Percentiles rank a stretch among this genome's conserved stretches.
Evolutionary conservation across 768 basidiomycete species (phyloP).

Genomic region (Tulasnella sp.): DNA sequence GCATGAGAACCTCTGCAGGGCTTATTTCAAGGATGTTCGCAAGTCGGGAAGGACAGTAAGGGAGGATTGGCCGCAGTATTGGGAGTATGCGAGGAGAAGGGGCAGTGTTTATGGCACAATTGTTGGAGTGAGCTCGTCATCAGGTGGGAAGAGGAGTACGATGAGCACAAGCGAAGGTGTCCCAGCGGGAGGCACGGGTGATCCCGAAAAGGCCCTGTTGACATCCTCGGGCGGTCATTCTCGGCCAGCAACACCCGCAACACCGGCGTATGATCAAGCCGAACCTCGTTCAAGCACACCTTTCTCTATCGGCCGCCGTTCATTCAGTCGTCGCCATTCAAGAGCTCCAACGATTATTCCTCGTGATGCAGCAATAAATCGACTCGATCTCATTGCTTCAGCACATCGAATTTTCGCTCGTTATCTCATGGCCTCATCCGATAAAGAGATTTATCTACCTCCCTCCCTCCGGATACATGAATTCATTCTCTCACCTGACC

Average conservation of each 20-base stretch:
- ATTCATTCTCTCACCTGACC: conserved; percentile 69
- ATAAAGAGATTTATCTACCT: conserved; percentile 96
- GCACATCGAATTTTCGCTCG: conserved; percentile 94
- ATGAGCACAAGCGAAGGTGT: conserved; percentile 63
- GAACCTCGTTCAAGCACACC: conserved; percentile 16
- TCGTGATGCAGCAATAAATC: conserved; percentile 79
- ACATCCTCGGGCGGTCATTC: conserved; percentile 24
- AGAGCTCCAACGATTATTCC: conserved; percentile 84
- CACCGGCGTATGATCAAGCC: conserved; percentile 23
- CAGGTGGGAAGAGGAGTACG: conserved; percentile 60
- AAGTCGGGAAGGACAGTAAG: conserved; percentile 86
- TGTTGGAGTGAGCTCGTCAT: conserved; percentile 55
- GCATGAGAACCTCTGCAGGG: conserved; percentile 96
- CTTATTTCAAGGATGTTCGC: conserved; percentile 97
- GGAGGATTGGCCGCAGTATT: conserved; percentile 98
- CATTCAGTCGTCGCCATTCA: conserved; percentile 17
- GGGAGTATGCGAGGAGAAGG: conserved; percentile 80
- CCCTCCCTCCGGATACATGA: conserved; percentile 80
- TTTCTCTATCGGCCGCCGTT: conserved; percentile 15
- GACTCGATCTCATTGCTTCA: conserved; percentile 76
- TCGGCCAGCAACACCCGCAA: conserved; percentile 38
- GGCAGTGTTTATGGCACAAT: conserved; percentile 91
- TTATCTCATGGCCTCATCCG: conserved; percentile 79
- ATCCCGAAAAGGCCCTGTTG: conserved; percentile 57
- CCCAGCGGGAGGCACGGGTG: conserved; percentile 24